A percentile compares a stretch with the other conserved stretches of the same genome.
Evolutionary conservation across 176 grass and related monocot genomes (phyloP).

Genomic region (Triticum turgidum): DNA sequence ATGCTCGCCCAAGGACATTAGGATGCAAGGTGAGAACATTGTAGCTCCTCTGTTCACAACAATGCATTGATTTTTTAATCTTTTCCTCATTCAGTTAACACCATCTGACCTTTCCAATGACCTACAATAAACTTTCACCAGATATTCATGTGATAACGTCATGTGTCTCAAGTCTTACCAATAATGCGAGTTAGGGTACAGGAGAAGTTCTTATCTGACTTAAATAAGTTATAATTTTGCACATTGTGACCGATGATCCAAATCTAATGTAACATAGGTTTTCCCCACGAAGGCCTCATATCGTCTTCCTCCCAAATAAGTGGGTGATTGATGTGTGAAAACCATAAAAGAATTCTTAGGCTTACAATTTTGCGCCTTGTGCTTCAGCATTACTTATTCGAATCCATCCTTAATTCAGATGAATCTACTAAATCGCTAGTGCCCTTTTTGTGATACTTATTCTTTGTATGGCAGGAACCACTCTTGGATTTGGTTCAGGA

Average conservation of each 20-base stretch:
- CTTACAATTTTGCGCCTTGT: neutral
- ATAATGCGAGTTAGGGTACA: neutral
- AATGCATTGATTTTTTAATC: neutral
- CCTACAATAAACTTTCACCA: neutral
- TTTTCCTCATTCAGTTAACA: neutral
- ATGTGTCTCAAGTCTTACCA: neutral
- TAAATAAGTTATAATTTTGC: neutral
- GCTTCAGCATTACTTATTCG: neutral
- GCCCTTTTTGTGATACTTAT: neutral
- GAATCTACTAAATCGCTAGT: neutral
- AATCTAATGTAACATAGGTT: neutral
- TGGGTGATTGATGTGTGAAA: neutral
- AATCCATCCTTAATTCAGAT: neutral
- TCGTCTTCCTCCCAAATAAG: neutral
- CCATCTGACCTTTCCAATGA: neutral
- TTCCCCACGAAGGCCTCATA: neutral
- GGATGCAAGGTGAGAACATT: slow-evolving; percentile 1
- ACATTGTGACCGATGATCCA: neutral
- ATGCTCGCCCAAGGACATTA: neutral
- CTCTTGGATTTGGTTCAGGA: neutral
- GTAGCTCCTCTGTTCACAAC: neutral
- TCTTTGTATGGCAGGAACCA: neutral
- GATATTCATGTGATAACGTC: neutral
- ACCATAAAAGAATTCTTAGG: neutral
- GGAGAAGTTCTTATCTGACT: neutral